Evolutionary conservation across 2,329 filamentous ascomycete genomes (phyloP).

Genomic region (Alternaria ethzedia): DNA sequence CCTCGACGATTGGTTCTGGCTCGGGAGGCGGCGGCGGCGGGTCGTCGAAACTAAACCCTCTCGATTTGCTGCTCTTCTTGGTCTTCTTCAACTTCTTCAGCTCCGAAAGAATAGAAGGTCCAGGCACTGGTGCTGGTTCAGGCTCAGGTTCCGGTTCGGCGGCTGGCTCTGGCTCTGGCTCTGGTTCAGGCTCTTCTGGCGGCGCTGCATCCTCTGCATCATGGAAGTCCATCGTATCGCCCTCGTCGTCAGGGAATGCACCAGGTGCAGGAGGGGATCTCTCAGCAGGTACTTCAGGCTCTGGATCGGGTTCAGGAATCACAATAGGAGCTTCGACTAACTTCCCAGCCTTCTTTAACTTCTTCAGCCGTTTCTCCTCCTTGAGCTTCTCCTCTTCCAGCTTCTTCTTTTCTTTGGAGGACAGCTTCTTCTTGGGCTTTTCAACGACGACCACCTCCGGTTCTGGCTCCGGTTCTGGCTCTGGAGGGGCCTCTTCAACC

Average conservation of each 20-base stretch:
- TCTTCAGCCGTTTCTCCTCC: conserved; percentile 31
- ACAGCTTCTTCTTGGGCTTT: conserved; percentile 38
- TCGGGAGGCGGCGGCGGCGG: conserved; percentile 35
- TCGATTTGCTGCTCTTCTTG: conserved; percentile 50
- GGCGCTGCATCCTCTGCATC: conserved; percentile 8
- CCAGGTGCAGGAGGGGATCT: conserved; percentile 54
- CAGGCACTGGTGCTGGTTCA: conserved; percentile 29
- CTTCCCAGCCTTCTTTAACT: conserved; percentile 38
- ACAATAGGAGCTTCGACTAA: conserved; percentile 30
- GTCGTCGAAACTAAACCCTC: conserved; percentile 63
- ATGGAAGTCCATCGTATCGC: conserved; percentile 41
- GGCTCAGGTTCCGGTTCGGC: conserved; percentile 26
- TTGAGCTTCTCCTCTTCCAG: conserved; percentile 6
- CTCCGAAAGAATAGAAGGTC: conserved; percentile 24
- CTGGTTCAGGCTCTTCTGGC: conserved; percentile 32
- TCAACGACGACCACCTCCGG: conserved; percentile 41
- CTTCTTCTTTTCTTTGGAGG: conserved; percentile 27
- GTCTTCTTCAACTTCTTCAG: conserved; percentile 30
- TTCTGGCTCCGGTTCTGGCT: conserved; percentile 25
- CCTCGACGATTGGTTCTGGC: conserved; percentile 15
- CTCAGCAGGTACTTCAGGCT: conserved; percentile 37
- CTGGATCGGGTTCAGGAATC: conserved; percentile 42
- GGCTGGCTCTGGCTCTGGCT: conserved; percentile 22
- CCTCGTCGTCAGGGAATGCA: conserved; percentile 55
- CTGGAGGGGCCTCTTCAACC: conserved; percentile 32